Base-by-base conservation (phyloP, 1,284 basidiomycete species). In the Calocybe gambosa region DNA sequence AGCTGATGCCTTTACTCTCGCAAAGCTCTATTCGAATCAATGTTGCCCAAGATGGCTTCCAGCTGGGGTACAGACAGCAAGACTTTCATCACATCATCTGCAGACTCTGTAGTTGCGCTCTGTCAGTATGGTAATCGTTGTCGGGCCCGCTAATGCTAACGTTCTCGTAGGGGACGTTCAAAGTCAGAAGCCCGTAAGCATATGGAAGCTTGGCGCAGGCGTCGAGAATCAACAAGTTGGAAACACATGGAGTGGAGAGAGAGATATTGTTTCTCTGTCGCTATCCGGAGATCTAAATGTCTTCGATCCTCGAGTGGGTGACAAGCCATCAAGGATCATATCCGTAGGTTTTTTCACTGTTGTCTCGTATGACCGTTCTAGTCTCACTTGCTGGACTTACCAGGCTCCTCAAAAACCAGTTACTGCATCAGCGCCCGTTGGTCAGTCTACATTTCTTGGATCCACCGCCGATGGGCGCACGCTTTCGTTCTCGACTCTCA, bases 401-500 rank as follows among this genome's bases (percentile, higher is more conserved):
- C 43, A 89, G 85, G 89, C 82, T 3, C 82, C 90, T 5, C 88
- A 89, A 65, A 91, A 85, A 62, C 68, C 87, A 1, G 76, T 95
- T 56, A 93, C 86, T 0, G 74, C 86, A 0, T 74, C 80, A 7
- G 64, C 78, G 0, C 59, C 81, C 1, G 56, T 67, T 0, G 61
- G 67, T 3, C 62, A 68, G 15, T 63, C 59, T 16, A 92, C 89
- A 0, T 91, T 95, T 71, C 70, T 91, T 51, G 77, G 81, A 0
- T 92, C 92, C 10, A 84, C 87, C 0, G 88, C 89, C 16, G 90
- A 94, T 55, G 94, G 94, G 0, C 78, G 87, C 5, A 69, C 89
- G 1, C 74, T 89, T 46, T 74, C 80, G 1, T 89, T 87, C 60
- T 69, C 78, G 2, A 65, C 68, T 1, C 61, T 70, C 1, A 61